Evolutionary conservation across 805 yeast genomes (phyloP).

Genomic region (Starmerella riodocensis): DNA sequence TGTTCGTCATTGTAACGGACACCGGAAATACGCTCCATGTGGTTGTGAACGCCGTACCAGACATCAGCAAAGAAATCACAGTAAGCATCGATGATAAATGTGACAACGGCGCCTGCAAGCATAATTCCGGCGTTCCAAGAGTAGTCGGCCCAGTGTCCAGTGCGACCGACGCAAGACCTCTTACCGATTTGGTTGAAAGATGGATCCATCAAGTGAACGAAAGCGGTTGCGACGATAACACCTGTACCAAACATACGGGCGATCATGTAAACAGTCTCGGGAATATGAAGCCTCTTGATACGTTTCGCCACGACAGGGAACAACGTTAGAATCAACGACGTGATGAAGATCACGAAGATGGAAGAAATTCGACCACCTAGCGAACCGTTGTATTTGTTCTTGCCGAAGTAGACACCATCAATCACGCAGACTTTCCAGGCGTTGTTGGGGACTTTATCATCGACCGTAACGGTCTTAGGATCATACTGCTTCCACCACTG

Average conservation of each 20-base stretch:
- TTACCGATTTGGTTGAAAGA: slow-evolving; percentile 28
- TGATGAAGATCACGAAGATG: slow-evolving; percentile 43
- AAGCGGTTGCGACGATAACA: slow-evolving; percentile 65
- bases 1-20: slow-evolving; percentile 1
- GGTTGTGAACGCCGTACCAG: slow-evolving; percentile 19
- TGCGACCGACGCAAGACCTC: slow-evolving; percentile 31
- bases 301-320: slow-evolving; percentile 33
- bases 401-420: slow-evolving; percentile 32
- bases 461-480: slow-evolving; percentile 26
- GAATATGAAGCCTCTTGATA: slow-evolving; percentile 23
- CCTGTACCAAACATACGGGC: slow-evolving; percentile 55
- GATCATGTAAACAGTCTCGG: slow-evolving; percentile 25
- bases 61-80: slow-evolving; percentile 33
- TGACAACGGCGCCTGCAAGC: slow-evolving; percentile 33
- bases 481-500: slow-evolving; percentile 22
- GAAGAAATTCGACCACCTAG: slow-evolving; percentile 42
- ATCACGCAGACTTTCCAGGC: slow-evolving; percentile 33
- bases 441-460: slow-evolving; percentile 23
- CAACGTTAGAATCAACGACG: slow-evolving; percentile 35
- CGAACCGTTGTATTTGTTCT: slow-evolving; percentile 33
- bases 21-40: slow-evolving; percentile 5
- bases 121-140: slow-evolving; percentile 47
- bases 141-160: slow-evolving; percentile 37
- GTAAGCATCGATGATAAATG: slow-evolving; percentile 40
- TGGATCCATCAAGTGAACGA: slow-evolving; percentile 45